Evolutionary conservation across 225 moss, liverwort and hornwort species (phyloP), one percentile per base, ranked within the genome.

Genomic region (Takakia lepidozioides): DNA sequence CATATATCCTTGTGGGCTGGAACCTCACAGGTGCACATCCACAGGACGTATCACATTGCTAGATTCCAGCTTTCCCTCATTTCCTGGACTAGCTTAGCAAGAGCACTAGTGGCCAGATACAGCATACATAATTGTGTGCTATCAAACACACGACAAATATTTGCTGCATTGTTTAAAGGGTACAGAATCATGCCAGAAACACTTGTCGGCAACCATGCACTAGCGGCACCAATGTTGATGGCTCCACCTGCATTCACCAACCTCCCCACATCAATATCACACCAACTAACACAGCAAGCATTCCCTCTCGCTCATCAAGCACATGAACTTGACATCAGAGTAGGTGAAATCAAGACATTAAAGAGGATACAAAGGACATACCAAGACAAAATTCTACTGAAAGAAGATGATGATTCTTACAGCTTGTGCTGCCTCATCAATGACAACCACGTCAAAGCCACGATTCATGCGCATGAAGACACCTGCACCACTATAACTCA

Each of bases 371-470:
- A n/a, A n/a, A n/a, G n/a, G n/a, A 11, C 7, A 32, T 32, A 11
- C 32, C 7, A 32, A 32, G 32, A 32, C 25, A 10, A 50, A 25
- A 25, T 46, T 10, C 46, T 16, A 29, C 32, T 32, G 8, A 32
- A 32, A 0, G 11, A 32, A 32, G 11, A 11, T 32, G 25, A 48
- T 28, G 6, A 15, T 49, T 58, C 88, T 82, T 64, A 98, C 98
- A 77, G 98, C 98, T 60, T 98, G 98, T 23, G 98, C 98, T 58
- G 98, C 98, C 71, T 98, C 98, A 55, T 98, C 98, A 27, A 98
- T 91, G 43, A 98, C 85, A 58, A 98, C 91, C 51, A 98, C 91
- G 60, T 98, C 98, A 71, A 98, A 98, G 19, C 98, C 98, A 62
- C 87, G 85, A 59, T 91, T 91, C 98, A 98, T 98, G 32, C 98